A percentile compares a stretch with the other conserved stretches of the same genome.
These are phyloP conservation scores for Metarhizium humberi DNA, from an alignment of 2,329 filamentous ascomycete genomes.

Conservation along the genomic window DNA sequence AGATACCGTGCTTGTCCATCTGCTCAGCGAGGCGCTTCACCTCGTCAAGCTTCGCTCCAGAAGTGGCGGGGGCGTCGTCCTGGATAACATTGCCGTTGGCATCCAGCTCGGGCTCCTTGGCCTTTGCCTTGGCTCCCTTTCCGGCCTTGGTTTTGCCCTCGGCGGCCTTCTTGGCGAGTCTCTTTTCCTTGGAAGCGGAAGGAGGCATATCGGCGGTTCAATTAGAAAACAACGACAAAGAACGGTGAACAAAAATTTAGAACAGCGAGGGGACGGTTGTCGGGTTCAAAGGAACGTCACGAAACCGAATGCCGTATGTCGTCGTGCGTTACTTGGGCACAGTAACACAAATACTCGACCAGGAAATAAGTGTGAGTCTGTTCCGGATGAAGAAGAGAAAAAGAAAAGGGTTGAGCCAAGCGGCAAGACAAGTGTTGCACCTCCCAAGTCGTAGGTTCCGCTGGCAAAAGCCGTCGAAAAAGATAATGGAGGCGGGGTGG, in stretches of 20 bases:
- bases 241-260: constrained; percentile 5
- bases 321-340: not conserved
- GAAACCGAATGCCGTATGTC: not conserved
- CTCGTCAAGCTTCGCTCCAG: constrained; percentile 64
- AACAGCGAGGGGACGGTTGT: not conserved
- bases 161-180: constrained; percentile 61
- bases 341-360: not conserved
- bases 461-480: constrained; percentile 4
- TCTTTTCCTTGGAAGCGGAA: constrained; percentile 62
- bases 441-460: not conserved
- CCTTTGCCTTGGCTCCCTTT: constrained; percentile 59
- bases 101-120: constrained; percentile 60
- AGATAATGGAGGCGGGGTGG: constrained; percentile 27
- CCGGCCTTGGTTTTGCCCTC: constrained; percentile 73
- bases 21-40: constrained; percentile 84
- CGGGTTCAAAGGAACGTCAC: not conserved
- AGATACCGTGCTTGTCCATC: constrained; percentile 92
- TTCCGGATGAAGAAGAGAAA: constrained; percentile 1
- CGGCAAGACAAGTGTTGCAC: constrained; percentile 11
- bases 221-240: not conserved
- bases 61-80: constrained; percentile 58
- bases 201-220: constrained; percentile 47
- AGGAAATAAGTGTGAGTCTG: constrained; percentile 8
- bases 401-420: constrained; percentile 7
- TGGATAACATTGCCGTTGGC: constrained; percentile 47